These are phyloP conservation scores for Pseudogymnoascus sp. DNA, from an alignment of 2,329 filamentous ascomycete genomes.

Conservation along the genomic window DNA sequence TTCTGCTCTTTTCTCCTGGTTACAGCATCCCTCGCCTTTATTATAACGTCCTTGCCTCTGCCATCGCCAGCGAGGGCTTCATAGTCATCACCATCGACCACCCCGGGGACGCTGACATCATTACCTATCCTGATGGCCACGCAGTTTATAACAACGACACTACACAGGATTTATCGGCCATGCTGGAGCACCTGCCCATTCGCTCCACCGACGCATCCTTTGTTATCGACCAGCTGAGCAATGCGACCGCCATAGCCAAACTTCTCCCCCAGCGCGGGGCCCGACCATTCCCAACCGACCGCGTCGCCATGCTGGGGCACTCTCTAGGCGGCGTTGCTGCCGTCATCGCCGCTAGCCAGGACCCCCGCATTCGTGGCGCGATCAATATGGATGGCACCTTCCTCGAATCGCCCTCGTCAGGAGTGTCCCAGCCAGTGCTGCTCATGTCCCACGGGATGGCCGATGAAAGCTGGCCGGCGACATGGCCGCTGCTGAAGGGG, in stretches of 20 bases:
- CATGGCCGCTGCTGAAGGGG: background rate
- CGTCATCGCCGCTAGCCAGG: slow-evolving; percentile 27
- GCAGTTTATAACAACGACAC: slow-evolving; percentile 22
- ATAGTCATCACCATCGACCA: slow-evolving; percentile 40
- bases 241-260: slow-evolving; percentile 13
- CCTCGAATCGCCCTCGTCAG: slow-evolving; percentile 32
- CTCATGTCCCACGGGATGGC: slow-evolving; percentile 25
- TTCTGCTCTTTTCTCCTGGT: slow-evolving; percentile 27
- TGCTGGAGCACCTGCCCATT: slow-evolving; percentile 17
- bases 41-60: slow-evolving; percentile 23
- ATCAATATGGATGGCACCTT: slow-evolving; percentile 35
- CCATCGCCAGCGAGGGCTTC: slow-evolving; percentile 36
- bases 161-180: slow-evolving; percentile 12
- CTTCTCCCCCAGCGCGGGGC: slow-evolving; percentile 15
- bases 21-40: slow-evolving; percentile 20
- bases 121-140: slow-evolving; percentile 35
- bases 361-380: slow-evolving; percentile 30
- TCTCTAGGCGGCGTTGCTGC: slow-evolving; percentile 31
- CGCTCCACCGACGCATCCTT: slow-evolving; percentile 29
- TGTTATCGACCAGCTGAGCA: slow-evolving; percentile 25
- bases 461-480: background rate
- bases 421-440: slow-evolving; percentile 32
- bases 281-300: slow-evolving; percentile 1
- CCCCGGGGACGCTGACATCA: slow-evolving; percentile 36
- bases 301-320: slow-evolving; percentile 28